Percentiles rank a stretch among this genome's conserved stretches.
phyloP scores from a whole-genome alignment of 2,329 filamentous ascomycete genomes.

The Trichoderma citrinoviride region DNA sequence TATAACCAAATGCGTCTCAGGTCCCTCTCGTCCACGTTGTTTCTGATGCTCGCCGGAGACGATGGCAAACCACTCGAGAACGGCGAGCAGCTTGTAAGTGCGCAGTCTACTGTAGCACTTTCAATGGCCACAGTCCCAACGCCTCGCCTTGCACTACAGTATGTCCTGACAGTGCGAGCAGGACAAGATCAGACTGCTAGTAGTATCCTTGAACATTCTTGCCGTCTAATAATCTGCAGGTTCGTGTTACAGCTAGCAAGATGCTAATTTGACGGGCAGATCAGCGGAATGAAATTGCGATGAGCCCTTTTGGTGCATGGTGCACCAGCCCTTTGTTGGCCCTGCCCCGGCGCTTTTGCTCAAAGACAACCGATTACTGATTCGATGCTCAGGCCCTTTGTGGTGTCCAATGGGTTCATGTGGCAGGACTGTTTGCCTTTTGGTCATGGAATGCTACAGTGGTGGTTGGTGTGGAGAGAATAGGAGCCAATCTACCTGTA shows the following conservation, averaged over 20 bases:
- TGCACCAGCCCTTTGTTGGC: conserved; percentile 3
- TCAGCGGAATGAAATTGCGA: conserved; percentile 15
- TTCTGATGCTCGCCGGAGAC: conserved; percentile 4
- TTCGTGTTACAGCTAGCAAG: background rate
- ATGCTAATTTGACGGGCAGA: conserved; percentile 11
- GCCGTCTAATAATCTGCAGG: background rate
- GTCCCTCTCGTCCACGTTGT: conserved; percentile 1
- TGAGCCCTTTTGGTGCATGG: conserved; percentile 14
- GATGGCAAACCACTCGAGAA: background rate
- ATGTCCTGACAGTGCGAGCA: background rate
- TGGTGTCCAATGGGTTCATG: background rate
- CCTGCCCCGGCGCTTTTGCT: background rate
- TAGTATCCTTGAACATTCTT: too few relatives aligned
- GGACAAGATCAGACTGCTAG: too few relatives aligned
- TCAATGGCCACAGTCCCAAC: background rate
- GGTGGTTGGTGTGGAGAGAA: background rate
- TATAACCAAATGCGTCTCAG: conserved; percentile 3
- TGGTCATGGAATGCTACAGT: background rate
- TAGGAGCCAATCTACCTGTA: background rate
- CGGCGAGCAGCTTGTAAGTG: too few relatives aligned
- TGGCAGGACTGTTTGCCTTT: background rate
- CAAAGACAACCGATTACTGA: background rate
- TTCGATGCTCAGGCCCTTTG: background rate
- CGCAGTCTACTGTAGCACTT: background rate
- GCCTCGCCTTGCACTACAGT: background rate